Evolutionary conservation across 2,329 filamentous ascomycete species (phyloP).

Genomic region (Nothopassalora personata): DNA sequence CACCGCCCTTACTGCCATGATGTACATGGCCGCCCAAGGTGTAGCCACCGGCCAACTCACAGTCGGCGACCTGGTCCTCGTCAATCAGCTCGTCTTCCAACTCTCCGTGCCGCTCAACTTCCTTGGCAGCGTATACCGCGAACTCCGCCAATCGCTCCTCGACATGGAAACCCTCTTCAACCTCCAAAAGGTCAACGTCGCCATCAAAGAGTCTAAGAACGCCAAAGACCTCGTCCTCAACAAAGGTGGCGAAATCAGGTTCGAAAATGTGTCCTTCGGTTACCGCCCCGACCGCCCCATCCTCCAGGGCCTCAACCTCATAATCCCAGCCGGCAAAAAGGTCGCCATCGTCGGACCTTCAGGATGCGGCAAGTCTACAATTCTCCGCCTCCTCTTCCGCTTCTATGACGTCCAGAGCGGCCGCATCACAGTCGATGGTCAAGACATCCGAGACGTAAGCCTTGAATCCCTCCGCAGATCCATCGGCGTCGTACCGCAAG

Average conservation of each 20-base stretch:
- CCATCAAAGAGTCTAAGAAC: conserved; percentile 69
- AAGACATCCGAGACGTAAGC: conserved; percentile 79
- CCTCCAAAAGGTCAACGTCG: conserved; percentile 91
- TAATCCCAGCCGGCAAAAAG: conserved; percentile 92
- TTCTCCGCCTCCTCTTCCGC: conserved; percentile 84
- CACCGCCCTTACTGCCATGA: conserved; percentile 88
- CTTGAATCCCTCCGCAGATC: conserved; percentile 75
- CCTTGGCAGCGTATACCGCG: conserved; percentile 93
- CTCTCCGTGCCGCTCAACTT: conserved; percentile 96
- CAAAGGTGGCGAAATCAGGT: conserved; percentile 80
- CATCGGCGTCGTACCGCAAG: conserved; percentile 94
- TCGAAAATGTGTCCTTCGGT: conserved; percentile 92
- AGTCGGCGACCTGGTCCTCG: conserved; percentile 95
- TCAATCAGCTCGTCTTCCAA: conserved; percentile 98
- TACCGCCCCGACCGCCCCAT: conserved; percentile 86
- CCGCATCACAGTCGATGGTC: conserved; percentile 83
- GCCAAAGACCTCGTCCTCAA: conserved; percentile 67
- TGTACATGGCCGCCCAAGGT: conserved; percentile 91
- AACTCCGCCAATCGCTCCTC: conserved; percentile 85
- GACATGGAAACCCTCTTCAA: conserved; percentile 99
- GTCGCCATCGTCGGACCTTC: conserved; percentile 92
- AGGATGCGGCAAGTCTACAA: conserved; percentile 93
- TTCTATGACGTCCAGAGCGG: conserved; percentile 87
- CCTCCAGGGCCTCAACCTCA: conserved; percentile 74
- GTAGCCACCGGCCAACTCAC: conserved; percentile 76